Base-by-base conservation (phyloP, 805 yeast species). In the Myxozyma mucilagina region DNA sequence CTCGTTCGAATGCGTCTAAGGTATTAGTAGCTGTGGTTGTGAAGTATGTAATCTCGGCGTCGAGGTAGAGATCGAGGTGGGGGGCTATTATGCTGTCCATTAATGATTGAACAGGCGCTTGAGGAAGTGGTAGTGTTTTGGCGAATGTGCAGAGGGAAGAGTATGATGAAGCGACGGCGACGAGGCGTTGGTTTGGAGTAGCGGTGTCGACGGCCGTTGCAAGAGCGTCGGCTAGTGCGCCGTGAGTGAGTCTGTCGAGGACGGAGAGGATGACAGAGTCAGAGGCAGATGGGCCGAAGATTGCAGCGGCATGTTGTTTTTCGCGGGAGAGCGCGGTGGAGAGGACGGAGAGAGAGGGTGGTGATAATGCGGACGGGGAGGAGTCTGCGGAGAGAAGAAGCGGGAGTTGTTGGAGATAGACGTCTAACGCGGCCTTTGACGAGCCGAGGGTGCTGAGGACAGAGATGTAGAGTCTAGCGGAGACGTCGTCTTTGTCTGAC, bases 401-500 rank as follows among this genome's bases (percentile, higher is more conserved):
- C 39, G 60, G 34, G 24, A 54, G 35, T 16, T 53, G 56, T 36
- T 72, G 74, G 2, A 70, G 53, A 54, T 63, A 74, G 47, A 68
- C 64, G 60, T 66, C 72, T 36, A 69, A 68, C 44, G 76, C 74
- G 4, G 72, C 60, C 10, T 68, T 71, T 50, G 75, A 74, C 16
- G 70, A 79, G 36, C 72, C 79, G 47, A 68, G 73, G 62, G 48
- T 66, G 34, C 61, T 72, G 56, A 71, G 72, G 1, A 74, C 74
- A 44, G 62, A 59, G 3, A 76, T 75, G 58, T 70, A 74, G 43
- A 70, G 72, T 42, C 71, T 71, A 5, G 74, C 73, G 16, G 72
- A 72, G 10, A 74, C 72, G 4, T 70, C 73, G 39, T 73, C 82
- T 43, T 85, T 83, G 1, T 77, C 69, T 47, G 80, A 83, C 61